Base-by-base conservation (phyloP, 2,329 filamentous ascomycete species). In the Plenodomus biglobosus region DNA sequence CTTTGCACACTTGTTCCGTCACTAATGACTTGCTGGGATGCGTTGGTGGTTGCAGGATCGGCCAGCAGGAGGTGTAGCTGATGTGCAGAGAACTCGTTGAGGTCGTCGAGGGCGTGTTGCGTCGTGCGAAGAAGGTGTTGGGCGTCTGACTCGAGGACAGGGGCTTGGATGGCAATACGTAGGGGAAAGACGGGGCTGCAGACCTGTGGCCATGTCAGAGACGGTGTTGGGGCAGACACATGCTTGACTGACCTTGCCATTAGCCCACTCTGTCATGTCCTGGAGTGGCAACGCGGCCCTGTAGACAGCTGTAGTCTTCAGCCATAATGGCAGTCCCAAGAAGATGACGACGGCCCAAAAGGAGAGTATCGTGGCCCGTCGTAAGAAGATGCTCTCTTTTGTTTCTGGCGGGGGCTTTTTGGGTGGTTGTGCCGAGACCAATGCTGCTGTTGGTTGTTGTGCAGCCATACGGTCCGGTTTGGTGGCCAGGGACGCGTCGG, bases 271-370 rank as follows among this genome's bases (percentile, higher is more conserved):
- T 59, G 88, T 82, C 94, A 99, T 99, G 45, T 85, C 82, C 66
- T 87, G 81, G 58, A 96, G 73, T 4, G 94, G 94, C 59, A 99
- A 76, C 38, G 85, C 81, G 11, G 92, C 92, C 46, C 94, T 84
- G 71, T 95, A 92, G 46, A 97, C 95, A 0, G 88, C 87, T 3
- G 94, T 99, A 0, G 94, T 97, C 71, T 85, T 85, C 85, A 90
- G 95, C 94, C 94, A 99, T 81, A 95, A 86, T 48, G 94, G 94
- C 57, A 99, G 72, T 2, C 94, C 94, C 5, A 99, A 75, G 22
- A 87, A 81, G 6, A 95, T 69, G 6, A 95, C 89, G 32, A 97
- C 84, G 4, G 85, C 77, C 94, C 94, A 99, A 73, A 96, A 97
- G 8, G 92, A 92, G 53, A 88, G 71, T 53, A 99, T 85, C 42